Base-by-base conservation (phyloP, 164 flowering plant species). In the Brasenia schreberi region DNA sequence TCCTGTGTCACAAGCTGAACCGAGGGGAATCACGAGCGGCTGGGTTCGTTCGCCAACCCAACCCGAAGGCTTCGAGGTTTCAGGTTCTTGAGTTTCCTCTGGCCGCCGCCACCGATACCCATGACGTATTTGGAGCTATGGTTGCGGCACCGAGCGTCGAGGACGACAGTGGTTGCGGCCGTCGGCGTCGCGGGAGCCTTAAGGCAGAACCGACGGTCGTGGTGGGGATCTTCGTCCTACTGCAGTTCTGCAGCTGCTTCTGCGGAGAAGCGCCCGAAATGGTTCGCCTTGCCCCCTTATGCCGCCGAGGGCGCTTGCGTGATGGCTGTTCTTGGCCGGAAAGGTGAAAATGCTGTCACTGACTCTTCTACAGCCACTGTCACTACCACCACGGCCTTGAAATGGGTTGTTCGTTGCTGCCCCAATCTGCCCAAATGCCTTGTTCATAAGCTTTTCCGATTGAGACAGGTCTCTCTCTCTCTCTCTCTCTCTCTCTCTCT, bases 371-470 rank as follows among this genome's bases (percentile, higher is more conserved):
- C 56, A 14, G 52, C 71, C 59, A 72, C 59, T 5, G 19, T 60
- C 10, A 14, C 68, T 23, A 68, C 80, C 23, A 76, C 71, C 61
- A 86, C 96, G 65, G 97, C 96, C 64, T 68, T 87, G 60, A 89
- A 88, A 67, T 94, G 99, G 97, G 86, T 91, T 52, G 75, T 80
- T 18, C 85, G 74, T 44, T 91, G 96, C 79, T 86, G 96, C 77
- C 99, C 99, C 10, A 69, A 82, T 23, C 72, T 94, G 27, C 96
- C 98, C 5, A 85, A 88, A 61, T 78, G 77, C 58, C 92, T 94
- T 12, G 82, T 94, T 0, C 97, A 94, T 68, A 94, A 90, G 82
- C 94, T 94, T 62, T 94, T 94, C 61, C 97, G 98, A 44, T 75
- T 94, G 63, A 81, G 98, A 82, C 94, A 93, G 95, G 98, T 61